These are phyloP conservation scores for Tolypocladium pustulatum DNA, from an alignment of 2,329 filamentous ascomycete species.

Conservation along the genomic window DNA sequence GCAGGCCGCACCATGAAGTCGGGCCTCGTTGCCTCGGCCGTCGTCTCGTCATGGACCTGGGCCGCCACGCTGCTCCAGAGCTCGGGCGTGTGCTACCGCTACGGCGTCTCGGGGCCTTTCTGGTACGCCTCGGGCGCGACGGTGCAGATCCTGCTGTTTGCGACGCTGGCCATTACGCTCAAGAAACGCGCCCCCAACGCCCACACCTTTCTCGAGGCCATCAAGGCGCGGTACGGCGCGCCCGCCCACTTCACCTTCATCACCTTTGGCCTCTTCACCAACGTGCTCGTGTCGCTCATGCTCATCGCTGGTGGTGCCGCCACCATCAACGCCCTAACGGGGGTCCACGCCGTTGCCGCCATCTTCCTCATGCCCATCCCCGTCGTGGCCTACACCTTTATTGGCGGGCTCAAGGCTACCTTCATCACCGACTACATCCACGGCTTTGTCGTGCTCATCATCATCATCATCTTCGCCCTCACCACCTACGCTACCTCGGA, in stretches of 20 bases:
- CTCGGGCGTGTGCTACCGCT: slow-evolving; percentile 72
- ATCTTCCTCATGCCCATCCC: slow-evolving; percentile 26
- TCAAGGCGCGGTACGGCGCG: slow-evolving; percentile 67
- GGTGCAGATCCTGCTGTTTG: slow-evolving; percentile 81
- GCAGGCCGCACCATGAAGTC: slow-evolving; percentile 83
- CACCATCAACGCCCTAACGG: slow-evolving; percentile 41
- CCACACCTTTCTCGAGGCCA: slow-evolving; percentile 75
- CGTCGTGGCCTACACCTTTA: slow-evolving; percentile 61
- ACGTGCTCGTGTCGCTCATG: slow-evolving; percentile 83
- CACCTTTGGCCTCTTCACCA: slow-evolving; percentile 72
- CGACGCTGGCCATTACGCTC: slow-evolving; percentile 80
- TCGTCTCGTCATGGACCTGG: slow-evolving; percentile 94
- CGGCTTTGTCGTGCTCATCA: slow-evolving; percentile 72
- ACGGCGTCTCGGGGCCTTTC: slow-evolving; percentile 53
- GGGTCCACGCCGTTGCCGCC: slow-evolving; percentile 57
- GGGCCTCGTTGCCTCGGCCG: slow-evolving; percentile 75
- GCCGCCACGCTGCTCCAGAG: slow-evolving; percentile 74
- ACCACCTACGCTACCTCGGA: slow-evolving; percentile 68
- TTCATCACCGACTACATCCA: slow-evolving; percentile 82
- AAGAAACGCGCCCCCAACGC: slow-evolving; percentile 83
- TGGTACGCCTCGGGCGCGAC: slow-evolving; percentile 63
- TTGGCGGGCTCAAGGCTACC: slow-evolving; percentile 75
- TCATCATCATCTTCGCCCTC: slow-evolving; percentile 78
- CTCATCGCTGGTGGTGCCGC: slow-evolving; percentile 65
- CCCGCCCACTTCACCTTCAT: slow-evolving; percentile 68